Percentiles rank a stretch among this genome's conserved stretches.
phyloP scores from a whole-genome alignment of 768 basidiomycete genomes.

The Rhodotorula kratochvilovae region DNA sequence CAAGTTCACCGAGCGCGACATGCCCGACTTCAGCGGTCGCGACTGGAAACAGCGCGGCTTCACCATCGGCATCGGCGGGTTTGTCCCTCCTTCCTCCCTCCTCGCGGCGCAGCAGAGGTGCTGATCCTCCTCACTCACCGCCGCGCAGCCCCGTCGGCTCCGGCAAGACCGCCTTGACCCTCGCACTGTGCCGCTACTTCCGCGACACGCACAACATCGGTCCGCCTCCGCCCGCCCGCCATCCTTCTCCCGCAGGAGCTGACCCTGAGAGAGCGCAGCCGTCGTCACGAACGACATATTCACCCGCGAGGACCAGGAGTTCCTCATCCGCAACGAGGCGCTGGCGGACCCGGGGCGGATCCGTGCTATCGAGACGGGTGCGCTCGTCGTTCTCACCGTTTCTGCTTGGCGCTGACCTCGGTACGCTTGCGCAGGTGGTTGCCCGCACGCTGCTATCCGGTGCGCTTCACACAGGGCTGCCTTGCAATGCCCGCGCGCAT shows the following conservation, averaged over 20 bases:
- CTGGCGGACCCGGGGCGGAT: constrained; percentile 73
- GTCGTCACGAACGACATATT: constrained; percentile 99
- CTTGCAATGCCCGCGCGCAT: too few species aligned
- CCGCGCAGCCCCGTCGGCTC: constrained; percentile 82
- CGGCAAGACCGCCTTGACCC: constrained; percentile 89
- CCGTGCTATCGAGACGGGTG: constrained; percentile 89
- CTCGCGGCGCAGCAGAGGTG: too few species aligned
- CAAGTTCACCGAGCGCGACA: constrained; percentile 83
- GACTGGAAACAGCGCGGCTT: constrained; percentile 92
- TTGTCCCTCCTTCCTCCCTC: constrained; percentile 42
- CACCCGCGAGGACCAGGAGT: constrained; percentile 91
- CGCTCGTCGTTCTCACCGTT: background rate
- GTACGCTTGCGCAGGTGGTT: constrained; percentile 55
- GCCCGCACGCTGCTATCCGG: constrained; percentile 95
- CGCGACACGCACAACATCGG: constrained; percentile 86
- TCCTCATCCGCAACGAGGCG: constrained; percentile 86
- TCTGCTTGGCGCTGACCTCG: background rate
- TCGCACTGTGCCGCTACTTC: constrained; percentile 77
- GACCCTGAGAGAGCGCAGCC: constrained; percentile 55
- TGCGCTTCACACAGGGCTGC: too few species aligned
- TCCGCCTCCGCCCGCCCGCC: constrained; percentile 42
- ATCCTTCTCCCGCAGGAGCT: background rate
- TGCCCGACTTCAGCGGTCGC: constrained; percentile 76
- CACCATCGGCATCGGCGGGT: constrained; percentile 98
- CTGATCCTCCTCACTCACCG: background rate